Evolutionary conservation across 345 rosid genomes (phyloP), one percentile per base, ranked within the genome.

Genomic region (Trapa bicornis): DNA sequence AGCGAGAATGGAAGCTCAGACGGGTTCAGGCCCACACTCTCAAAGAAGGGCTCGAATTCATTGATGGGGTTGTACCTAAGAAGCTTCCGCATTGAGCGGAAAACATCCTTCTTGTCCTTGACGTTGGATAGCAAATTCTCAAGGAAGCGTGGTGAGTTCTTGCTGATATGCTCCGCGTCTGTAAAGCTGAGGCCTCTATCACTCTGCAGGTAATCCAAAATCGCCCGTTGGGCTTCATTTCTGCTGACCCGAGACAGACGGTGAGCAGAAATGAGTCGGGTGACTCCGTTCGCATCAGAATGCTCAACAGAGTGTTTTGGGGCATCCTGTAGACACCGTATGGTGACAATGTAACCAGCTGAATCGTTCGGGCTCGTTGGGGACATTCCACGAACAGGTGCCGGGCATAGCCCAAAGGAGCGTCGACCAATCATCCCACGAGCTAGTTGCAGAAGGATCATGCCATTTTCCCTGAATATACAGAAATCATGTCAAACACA

Each of bases 111-210:
- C 7, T 80, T 78, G 16, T 53, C 64, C 66, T 79, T 82, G 60
- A 87, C 56, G 82, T 82, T 82, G 53, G 82, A 82, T 57, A 89
- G 71, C 80, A 92, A 68, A 29, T 8, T 65, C 65, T 80, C 70
- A 73, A 84, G 37, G 67, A 89, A 89, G 47, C 61, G 70, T 0
- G 92, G 98, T 0, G 89, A 87, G 70, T 87, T 92, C 84, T 79
- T 83, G 70, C 96, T 92, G 35, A 92, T 86, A 81, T 92, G 84
- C 70, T 92, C 98, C 33, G 96, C 96, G 69, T 89, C 98, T 5
- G 74, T 41, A 66, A 75, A 83, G 63, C 76, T 71, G 38, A 81
- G 57, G 78, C 80, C 78, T 79, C 98, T 84, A 62, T 95, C 86
- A 68, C 37, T 56, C 75, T 86, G 87, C 80, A 89, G 82, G 83